A percentile compares a stretch with the other conserved stretches of the same genome.
Conservation (phyloP, 2,329 filamentous ascomycete species). For the Calonectria multiphialidica region DNA sequence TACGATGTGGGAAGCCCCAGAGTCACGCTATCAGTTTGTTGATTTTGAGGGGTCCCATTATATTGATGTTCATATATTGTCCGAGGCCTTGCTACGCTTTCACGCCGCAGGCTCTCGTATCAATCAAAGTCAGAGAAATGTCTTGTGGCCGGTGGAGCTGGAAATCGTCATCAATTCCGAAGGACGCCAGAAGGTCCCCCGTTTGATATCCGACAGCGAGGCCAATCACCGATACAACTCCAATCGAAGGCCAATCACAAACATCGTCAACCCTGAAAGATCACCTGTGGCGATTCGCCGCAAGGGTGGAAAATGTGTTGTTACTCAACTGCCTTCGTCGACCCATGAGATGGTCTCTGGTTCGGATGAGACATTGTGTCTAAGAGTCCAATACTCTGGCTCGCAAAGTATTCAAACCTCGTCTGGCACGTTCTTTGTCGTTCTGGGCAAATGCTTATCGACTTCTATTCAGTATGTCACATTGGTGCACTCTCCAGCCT, state of each 20-base stretch:
- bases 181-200: background rate
- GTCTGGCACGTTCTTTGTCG: too few relatives aligned
- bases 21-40: background rate
- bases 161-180: background rate
- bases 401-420: too few relatives aligned
- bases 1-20: background rate
- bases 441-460: too few relatives aligned
- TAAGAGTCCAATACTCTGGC: too few relatives aligned
- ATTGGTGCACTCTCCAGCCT: background rate
- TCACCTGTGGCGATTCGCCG: background rate
- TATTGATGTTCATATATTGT: background rate
- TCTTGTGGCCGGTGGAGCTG: background rate
- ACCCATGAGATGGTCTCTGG: background rate
- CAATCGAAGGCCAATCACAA: background rate
- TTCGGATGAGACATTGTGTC: background rate
- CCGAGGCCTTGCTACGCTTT: background rate
- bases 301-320: background rate
- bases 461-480: too few relatives aligned
- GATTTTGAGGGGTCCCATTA: background rate
- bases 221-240: background rate
- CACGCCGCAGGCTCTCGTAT: background rate
- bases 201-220: background rate
- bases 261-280: background rate
- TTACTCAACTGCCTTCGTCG: background rate
- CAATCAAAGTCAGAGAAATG: background rate